phyloP scores from a whole-genome alignment of 2,329 filamentous ascomycete species.

The Fusarium oligoseptatum region DNA sequence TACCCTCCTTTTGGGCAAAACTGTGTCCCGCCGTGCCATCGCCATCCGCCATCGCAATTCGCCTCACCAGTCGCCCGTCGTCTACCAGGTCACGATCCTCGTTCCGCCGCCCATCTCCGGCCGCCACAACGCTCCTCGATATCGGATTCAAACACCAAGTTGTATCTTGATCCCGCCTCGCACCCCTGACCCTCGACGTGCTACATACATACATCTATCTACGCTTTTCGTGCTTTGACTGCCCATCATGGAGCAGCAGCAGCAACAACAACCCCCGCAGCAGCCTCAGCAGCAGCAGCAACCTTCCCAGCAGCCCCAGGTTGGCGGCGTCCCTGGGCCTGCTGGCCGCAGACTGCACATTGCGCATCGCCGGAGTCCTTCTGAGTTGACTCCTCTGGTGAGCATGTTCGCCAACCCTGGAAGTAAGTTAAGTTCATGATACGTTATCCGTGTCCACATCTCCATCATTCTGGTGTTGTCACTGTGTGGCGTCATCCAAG shows the following conservation, averaged over 20 bases:
- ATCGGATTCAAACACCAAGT: slow-evolving; percentile 37
- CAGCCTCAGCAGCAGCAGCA: slow-evolving; percentile 65
- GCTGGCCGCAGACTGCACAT: slow-evolving; percentile 94
- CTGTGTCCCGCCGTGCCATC: slow-evolving; percentile 50
- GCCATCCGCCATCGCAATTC: slow-evolving; percentile 47
- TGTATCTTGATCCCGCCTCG: slow-evolving; percentile 38
- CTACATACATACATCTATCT: slow-evolving; percentile 21
- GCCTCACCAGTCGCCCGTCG: slow-evolving; percentile 43
- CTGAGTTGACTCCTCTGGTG: slow-evolving; percentile 96
- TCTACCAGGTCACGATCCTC: slow-evolving; percentile 42
- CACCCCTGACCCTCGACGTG: slow-evolving; percentile 56
- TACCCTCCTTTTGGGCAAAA: slow-evolving; percentile 56
- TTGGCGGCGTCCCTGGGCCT: slow-evolving; percentile 76
- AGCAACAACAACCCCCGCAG: slow-evolving; percentile 66
- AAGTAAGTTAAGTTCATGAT: slow-evolving; percentile 70
- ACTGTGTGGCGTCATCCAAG: slow-evolving; percentile 14
- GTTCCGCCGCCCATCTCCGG: slow-evolving; percentile 41
- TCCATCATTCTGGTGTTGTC: not conserved
- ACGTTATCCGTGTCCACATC: slow-evolving; percentile 10
- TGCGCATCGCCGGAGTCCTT: slow-evolving; percentile 95
- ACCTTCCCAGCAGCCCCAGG: slow-evolving; percentile 62
- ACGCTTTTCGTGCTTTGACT: slow-evolving; percentile 54
- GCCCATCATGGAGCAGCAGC: slow-evolving; percentile 70
- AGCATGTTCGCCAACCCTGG: slow-evolving; percentile 82
- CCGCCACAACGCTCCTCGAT: slow-evolving; percentile 39